Evolutionary conservation across 768 basidiomycete species (phyloP).

Genomic region (Suillus paluster): DNA sequence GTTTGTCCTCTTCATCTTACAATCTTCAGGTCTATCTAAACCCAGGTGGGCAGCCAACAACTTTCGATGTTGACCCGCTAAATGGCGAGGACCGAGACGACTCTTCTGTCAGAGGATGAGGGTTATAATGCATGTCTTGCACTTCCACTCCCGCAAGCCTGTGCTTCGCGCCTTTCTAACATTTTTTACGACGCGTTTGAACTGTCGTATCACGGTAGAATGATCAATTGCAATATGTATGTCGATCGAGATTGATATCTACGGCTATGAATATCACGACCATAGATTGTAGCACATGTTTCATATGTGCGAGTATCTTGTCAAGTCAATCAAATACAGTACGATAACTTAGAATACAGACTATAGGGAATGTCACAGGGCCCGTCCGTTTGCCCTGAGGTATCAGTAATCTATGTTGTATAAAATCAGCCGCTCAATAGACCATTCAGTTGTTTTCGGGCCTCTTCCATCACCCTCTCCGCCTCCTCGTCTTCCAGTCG

Average conservation of each 20-base stretch:
- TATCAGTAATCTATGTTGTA: background rate
- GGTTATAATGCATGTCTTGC: conserved; percentile 71
- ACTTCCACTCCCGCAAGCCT: conserved; percentile 25
- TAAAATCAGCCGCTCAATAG: conserved; percentile 59
- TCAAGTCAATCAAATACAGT: background rate
- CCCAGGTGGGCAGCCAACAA: conserved; percentile 63
- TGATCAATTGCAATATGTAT: too few species aligned
- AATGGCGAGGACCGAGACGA: conserved; percentile 83
- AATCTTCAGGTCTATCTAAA: conserved; percentile 59
- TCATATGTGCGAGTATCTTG: background rate
- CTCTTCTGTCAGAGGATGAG: conserved; percentile 41
- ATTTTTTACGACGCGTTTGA: background rate
- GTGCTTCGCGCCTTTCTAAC: conserved; percentile 57
- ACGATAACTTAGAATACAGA: conserved; percentile 5
- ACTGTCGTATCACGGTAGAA: background rate
- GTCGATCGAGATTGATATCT: background rate
- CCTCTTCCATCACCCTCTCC: conserved; percentile 88
- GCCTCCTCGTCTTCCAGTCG: conserved; percentile 78
- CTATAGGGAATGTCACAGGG: background rate
- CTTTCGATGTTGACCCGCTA: conserved; percentile 53
- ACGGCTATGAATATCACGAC: background rate
- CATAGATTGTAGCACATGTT: background rate
- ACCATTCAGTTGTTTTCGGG: conserved; percentile 88
- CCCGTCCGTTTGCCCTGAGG: background rate
- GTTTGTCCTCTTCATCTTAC: conserved; percentile 47